Evolutionary conservation across 2,329 filamentous ascomycete genomes (phyloP).

Genomic region (Zalaria sp.): DNA sequence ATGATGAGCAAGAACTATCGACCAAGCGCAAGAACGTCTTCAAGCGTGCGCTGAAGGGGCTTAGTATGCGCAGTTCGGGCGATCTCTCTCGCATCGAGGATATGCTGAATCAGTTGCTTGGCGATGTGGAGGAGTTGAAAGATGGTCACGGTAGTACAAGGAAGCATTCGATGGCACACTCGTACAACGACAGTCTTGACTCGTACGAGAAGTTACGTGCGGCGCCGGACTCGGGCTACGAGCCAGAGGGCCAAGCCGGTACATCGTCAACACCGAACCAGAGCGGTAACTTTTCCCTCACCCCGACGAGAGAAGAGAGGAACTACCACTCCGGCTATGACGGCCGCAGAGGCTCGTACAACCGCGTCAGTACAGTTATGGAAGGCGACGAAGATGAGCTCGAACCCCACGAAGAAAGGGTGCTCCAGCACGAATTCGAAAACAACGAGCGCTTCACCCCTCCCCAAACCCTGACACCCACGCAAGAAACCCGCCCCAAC

Average conservation of each 20-base stretch:
- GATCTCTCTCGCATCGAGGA: constrained; percentile 82
- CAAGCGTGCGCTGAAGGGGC: constrained; percentile 77
- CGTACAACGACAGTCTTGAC: constrained; percentile 35
- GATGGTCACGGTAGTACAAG: constrained; percentile 18
- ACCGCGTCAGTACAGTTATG: constrained; percentile 79
- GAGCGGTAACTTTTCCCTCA: constrained; percentile 50
- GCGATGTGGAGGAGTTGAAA: constrained; percentile 64
- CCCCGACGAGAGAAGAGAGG: constrained; percentile 16
- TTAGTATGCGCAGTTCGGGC: constrained; percentile 75
- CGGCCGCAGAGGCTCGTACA: constrained; percentile 45
- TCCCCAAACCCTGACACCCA: constrained; percentile 37
- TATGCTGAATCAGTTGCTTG: constrained; percentile 80
- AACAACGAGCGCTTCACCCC: constrained; percentile 39
- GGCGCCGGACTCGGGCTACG: constrained; percentile 61
- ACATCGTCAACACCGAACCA: constrained; percentile 63
- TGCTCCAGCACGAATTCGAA: constrained; percentile 41
- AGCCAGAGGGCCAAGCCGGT: constrained; percentile 67
- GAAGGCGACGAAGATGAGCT: constrained; percentile 61
- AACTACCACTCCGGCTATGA: constrained; percentile 36
- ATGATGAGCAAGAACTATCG: constrained; percentile 44
- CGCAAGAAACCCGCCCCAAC: constrained; percentile 45
- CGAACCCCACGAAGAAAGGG: constrained; percentile 29
- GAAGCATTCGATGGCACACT: constrained; percentile 7
- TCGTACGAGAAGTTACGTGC: constrained; percentile 59
- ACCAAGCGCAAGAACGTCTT: constrained; percentile 89